Evolutionary conservation across 163 green algal genomes (phyloP), one percentile per base, ranked within the genome.

Genomic region (Chlorella variabilis): DNA sequence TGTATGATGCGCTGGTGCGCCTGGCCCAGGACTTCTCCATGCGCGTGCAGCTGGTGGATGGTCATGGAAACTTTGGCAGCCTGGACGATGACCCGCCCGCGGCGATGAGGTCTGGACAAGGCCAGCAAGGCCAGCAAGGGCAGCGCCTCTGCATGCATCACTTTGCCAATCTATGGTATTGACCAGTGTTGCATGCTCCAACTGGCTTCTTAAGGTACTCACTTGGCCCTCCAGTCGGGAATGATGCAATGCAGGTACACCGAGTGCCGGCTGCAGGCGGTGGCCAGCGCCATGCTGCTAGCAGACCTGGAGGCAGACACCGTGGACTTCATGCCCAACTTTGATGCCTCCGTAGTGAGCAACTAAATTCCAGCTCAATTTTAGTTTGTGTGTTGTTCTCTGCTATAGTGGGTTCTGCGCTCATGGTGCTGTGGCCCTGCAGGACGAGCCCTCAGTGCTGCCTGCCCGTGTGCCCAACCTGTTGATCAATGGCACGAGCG

Each of bases 1-100:
- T 99, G 27, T 99, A 99, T 82, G 96, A 98, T 75, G 91, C 97
- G 0, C 85, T 99, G 1, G 97, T 99, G 38, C 88, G 95, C 23
- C 89, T 99, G 84, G 96, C 96, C 20, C 95, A 99, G 89, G 83
- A 92, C 71, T 99, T 99, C 78, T 91, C 86, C 31, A 96, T 98
- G 94, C 85, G 89, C 15, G 70, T 84, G 15, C 88, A 90, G 13
- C 85, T 98, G 84, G 89, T 97, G 59, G 80, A 94, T 31, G 97
- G 97, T n/a, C 97, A 99, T 86, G 97, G 97, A 67, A 99, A 99
- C 87, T 99, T 99, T 89, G 97, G 97, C 2, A 97, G 91, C 1
- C 75, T 98, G 51, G 96, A 99, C 86, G 89, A 93, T 73, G 96
- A 99, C 87, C 95, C 95, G 3, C 75, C 96, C 25, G 96, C 96